phyloP scores from a whole-genome alignment of 257 asterid genomes.

The Nicotiana knightiana region DNA sequence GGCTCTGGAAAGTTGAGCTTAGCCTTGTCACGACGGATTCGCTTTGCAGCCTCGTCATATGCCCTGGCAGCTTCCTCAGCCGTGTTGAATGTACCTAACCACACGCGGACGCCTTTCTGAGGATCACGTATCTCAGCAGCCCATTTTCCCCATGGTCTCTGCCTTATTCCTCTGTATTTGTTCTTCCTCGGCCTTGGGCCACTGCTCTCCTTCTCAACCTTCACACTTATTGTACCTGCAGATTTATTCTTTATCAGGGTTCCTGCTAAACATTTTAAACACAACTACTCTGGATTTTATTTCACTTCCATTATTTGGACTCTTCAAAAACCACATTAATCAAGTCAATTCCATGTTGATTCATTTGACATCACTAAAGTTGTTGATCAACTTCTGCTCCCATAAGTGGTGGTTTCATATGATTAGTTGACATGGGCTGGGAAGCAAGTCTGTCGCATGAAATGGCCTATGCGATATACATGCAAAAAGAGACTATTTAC shows the following conservation, averaged over 20 bases:
- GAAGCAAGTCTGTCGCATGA: not conserved
- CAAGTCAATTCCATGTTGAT: not conserved
- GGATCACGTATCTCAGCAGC: slow-evolving; percentile 96
- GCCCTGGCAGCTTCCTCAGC: slow-evolving; percentile 79
- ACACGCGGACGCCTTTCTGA: slow-evolving; percentile 50
- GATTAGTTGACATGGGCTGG: not conserved
- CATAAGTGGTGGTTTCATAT: not conserved
- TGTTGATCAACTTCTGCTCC: not conserved
- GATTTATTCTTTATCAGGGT: not conserved
- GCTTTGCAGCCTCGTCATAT: slow-evolving; percentile 67
- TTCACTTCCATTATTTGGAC: not conserved
- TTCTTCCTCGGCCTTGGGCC: slow-evolving; percentile 42
- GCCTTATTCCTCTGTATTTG: slow-evolving; percentile 74
- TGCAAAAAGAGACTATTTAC: not conserved
- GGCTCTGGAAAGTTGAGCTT: slow-evolving; percentile 62
- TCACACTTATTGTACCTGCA: slow-evolving; percentile 21
- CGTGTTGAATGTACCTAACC: slow-evolving; percentile 78
- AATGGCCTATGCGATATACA: not conserved
- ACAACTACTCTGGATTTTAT: not conserved
- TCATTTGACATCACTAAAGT: not conserved
- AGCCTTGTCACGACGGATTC: slow-evolving; percentile 76
- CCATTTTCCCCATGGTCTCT: slow-evolving; percentile 95
- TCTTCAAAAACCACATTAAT: not conserved
- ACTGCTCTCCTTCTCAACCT: slow-evolving; percentile 23
- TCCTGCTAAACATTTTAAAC: not conserved